Percentiles rank a stretch among this genome's conserved stretches.
Conservation (phyloP, 2,329 filamentous ascomycete species). For the Pseudogymnoascus sp. region DNA sequence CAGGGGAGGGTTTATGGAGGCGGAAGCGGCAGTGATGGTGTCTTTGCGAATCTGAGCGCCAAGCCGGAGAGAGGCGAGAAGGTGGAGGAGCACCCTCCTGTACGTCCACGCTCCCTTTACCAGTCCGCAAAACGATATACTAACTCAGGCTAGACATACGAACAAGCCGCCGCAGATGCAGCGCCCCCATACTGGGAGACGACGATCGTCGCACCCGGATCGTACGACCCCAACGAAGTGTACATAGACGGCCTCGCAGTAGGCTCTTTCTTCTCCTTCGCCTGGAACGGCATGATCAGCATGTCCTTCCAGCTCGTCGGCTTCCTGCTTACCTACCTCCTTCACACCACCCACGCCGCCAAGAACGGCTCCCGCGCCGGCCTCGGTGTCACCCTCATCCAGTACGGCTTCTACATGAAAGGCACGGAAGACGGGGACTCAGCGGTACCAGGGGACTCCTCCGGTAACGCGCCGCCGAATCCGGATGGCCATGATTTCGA, state of each 20-base stretch:
- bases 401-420: slow-evolving; percentile 96
- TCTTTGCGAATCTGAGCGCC: slow-evolving; percentile 90
- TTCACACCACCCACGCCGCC: slow-evolving; percentile 95
- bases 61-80: slow-evolving; percentile 76
- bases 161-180: slow-evolving; percentile 93
- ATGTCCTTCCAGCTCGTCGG: slow-evolving; percentile 96
- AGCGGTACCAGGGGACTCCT: slow-evolving; percentile 40
- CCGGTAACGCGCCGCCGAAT: slow-evolving; percentile 66
- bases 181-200: slow-evolving; percentile 99
- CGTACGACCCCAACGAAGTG: slow-evolving; percentile 86
- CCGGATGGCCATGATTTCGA: slow-evolving; percentile 89
- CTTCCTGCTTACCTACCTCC: slow-evolving; percentile 93
- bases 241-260: slow-evolving; percentile 95
- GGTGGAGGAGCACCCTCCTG: slow-evolving; percentile 85
- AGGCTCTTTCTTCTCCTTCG: slow-evolving; percentile 76
- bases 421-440: slow-evolving; percentile 40
- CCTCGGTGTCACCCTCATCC: slow-evolving; percentile 88
- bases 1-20: slow-evolving; percentile 56
- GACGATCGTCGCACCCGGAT: slow-evolving; percentile 87
- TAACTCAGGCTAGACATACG: slow-evolving; percentile 64
- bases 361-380: slow-evolving; percentile 96
- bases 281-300: slow-evolving; percentile 94
- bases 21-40: slow-evolving; percentile 79
- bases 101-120: slow-evolving; percentile 42
- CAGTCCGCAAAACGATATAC: slow-evolving; percentile 11